Evolutionary conservation across 2,329 filamentous ascomycete species (phyloP).

Genomic region (Aureobasidium sp.): DNA sequence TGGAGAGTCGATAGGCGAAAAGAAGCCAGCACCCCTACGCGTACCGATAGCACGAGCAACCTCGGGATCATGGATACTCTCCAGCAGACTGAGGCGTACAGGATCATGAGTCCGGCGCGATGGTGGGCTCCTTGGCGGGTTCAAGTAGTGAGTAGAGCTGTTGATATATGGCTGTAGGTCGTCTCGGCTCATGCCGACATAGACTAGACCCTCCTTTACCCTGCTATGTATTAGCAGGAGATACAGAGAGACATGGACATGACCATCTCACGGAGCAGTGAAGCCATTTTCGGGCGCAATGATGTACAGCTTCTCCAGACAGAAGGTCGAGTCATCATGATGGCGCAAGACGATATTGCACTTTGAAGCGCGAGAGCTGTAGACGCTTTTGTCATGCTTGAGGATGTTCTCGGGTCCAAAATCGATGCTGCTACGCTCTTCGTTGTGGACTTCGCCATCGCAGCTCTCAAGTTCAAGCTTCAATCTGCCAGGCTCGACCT

Average conservation of each 20-base stretch:
- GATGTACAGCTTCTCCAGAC: conserved; percentile 76
- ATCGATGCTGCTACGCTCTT: conserved; percentile 42
- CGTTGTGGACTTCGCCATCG: conserved; percentile 62
- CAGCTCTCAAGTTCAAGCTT: conserved; percentile 85
- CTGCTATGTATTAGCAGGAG: conserved; percentile 41
- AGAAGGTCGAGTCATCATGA: conserved; percentile 71
- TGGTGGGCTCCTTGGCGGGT: conserved; percentile 12
- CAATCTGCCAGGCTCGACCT: conserved; percentile 73
- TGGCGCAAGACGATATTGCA: conserved; percentile 85
- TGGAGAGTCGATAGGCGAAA: conserved; percentile 7
- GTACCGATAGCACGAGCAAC: conserved; percentile 10
- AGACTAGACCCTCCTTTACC: conserved; percentile 85
- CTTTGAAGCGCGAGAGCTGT: conserved; percentile 78
- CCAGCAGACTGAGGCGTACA: conserved; percentile 17
- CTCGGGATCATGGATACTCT: conserved; percentile 18
- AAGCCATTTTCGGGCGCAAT: conserved; percentile 75
- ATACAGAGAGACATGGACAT: not conserved
- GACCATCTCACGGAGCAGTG: conserved; percentile 68
- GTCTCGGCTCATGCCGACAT: conserved; percentile 77
- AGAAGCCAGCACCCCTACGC: conserved; percentile 4
- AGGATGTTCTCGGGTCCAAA: conserved; percentile 76
- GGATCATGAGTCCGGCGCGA: conserved; percentile 19
- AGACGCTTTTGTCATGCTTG: conserved; percentile 72
- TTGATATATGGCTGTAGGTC: conserved; percentile 56
- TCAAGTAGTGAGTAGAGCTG: conserved; percentile 27